phyloP scores from a whole-genome alignment of 768 basidiomycete genomes.

The Candolleomyces efflorescens region DNA sequence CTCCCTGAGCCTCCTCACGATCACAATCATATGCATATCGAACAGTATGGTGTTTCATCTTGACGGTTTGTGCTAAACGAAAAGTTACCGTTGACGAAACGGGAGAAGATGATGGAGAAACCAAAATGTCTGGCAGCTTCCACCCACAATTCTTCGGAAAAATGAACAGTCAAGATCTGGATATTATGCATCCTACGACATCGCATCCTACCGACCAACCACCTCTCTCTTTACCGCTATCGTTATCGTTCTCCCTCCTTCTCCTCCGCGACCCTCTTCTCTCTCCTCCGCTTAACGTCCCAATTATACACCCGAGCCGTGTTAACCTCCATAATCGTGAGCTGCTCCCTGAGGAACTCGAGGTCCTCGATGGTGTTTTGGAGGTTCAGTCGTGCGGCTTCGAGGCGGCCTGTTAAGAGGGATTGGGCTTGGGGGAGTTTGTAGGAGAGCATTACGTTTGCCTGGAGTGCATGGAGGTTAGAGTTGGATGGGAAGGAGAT shows the following conservation, averaged over 20 bases:
- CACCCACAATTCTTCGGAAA: no score
- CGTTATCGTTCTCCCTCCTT: constrained; percentile 39
- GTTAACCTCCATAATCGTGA: constrained; percentile 96
- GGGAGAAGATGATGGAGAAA: no score
- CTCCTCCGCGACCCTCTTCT: constrained; percentile 28
- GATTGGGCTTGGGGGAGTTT: constrained; percentile 72
- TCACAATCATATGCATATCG: no score
- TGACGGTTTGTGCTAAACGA: no score
- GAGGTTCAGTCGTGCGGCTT: constrained; percentile 61
- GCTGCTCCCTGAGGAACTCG: constrained; percentile 90
- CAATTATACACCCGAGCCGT: constrained; percentile 95
- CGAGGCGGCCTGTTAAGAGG: constrained; percentile 72
- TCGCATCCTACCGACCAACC: not conserved
- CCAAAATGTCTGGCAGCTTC: no score
- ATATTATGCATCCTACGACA: no score
- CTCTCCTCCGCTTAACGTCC: constrained; percentile 84
- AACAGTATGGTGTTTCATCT: no score
- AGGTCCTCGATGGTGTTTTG: constrained; percentile 78
- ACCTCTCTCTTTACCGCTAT: no score
- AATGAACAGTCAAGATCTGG: no score
- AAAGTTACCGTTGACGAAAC: no score
- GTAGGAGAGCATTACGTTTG: constrained; percentile 97
- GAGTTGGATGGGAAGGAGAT: not conserved
- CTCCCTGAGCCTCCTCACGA: no score
- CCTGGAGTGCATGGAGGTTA: constrained; percentile 47